Base-by-base conservation (phyloP, 345 rosid species). In the Balakata baccata region DNA sequence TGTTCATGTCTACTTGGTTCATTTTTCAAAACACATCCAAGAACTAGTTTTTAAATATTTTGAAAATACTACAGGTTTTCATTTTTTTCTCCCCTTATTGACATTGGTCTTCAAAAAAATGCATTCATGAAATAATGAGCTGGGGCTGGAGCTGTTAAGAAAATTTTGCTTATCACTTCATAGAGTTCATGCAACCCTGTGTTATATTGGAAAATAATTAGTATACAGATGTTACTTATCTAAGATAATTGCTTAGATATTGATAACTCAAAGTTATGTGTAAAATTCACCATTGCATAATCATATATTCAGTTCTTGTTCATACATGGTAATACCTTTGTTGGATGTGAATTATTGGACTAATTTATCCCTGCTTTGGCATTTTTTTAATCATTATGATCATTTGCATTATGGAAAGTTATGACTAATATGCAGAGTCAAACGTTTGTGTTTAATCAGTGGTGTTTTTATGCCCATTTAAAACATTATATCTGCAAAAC, bases 401-500 rank as follows among this genome's bases (percentile, higher is more conserved):
- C 3, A 16, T 39, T 17, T 45, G 7, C 4, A 41, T 29, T 1
- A 29, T 29, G 34, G 34, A 29, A 29, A 62, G 22, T 73, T 73
- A 63, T 20, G 41, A 16, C 76, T 16, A 58, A 38, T 22, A 12
- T 57, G 34, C 20, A 46, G 41, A 51, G 38, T 16, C 22, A 22
- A 53, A 2, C 17, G 17, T 13, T 23, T 16, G 53, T 37, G n/a
- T 16, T 6, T 58, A 22, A n/a, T 60, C n/a, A 20, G 37, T 54
- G 47, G 17, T 57, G 66, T 47, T 72, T 56, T 64, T 78, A 57
- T 52, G 56, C 38, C 13, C 13, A 51, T 43, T 60, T n/a, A 51
- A 61, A 39, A 17, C 46, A 14, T 66, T 66, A 20, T 47, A 51
- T 51, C 47, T 75, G 67, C 66, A 11, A 76, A 73, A 74, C 16